Conservation (phyloP, 768 basidiomycete species). For the Scleroderma bovista region DNA sequence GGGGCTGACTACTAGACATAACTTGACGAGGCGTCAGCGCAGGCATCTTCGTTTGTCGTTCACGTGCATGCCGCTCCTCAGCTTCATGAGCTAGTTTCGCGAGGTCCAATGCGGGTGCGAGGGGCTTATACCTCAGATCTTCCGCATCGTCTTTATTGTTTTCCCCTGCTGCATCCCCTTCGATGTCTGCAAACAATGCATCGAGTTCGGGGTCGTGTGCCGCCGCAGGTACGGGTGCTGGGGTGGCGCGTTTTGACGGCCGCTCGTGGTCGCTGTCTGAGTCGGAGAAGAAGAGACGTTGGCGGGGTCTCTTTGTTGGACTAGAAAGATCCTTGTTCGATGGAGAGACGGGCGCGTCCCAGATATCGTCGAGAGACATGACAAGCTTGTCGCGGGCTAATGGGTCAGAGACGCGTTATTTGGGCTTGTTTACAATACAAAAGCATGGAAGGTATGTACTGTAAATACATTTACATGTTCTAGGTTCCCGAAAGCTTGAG, state of each 20-base stretch:
- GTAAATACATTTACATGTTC: no score
- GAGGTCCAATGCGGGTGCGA: conserved; percentile 49
- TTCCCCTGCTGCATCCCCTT: conserved; percentile 47
- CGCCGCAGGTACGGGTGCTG: conserved; percentile 5
- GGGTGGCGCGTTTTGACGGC: conserved; percentile 19
- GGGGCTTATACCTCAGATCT: conserved; percentile 38
- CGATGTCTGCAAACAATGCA: conserved; percentile 42
- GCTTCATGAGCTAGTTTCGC: conserved; percentile 51
- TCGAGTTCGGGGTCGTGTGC: conserved; percentile 30
- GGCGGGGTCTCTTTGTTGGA: conserved; percentile 29
- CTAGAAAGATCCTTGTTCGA: conserved; percentile 14
- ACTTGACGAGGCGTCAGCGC: conserved; percentile 41
- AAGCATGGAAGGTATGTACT: no score
- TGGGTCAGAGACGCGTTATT: conserved; percentile 29
- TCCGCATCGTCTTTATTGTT: conserved; percentile 41
- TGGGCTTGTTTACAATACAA: conserved; percentile 15
- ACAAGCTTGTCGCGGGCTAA: not conserved
- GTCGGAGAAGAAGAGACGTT: conserved; percentile 55
- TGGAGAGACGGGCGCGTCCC: conserved; percentile 43
- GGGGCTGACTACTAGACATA: conserved; percentile 44
- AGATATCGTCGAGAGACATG: conserved; percentile 51
- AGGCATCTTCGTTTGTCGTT: conserved; percentile 18
- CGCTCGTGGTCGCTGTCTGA: conserved; percentile 39
- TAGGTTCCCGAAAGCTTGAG: no score
- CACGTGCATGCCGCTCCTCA: conserved; percentile 38